A percentile compares a stretch with the other conserved stretches of the same genome.
Conservation (phyloP, 129 eudicot species). For the Tanacetum coccineum region DNA sequence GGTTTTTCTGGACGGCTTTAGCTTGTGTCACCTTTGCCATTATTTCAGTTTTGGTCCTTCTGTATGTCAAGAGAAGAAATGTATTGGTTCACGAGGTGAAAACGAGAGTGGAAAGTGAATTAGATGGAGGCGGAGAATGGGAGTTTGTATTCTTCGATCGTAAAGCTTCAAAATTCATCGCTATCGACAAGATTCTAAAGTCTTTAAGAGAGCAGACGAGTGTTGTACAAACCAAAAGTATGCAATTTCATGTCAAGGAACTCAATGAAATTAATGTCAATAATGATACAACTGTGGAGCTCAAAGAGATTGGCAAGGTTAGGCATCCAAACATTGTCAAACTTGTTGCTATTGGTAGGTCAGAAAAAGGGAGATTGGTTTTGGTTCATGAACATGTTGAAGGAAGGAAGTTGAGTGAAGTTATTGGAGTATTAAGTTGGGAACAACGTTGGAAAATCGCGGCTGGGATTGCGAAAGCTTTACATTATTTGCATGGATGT, state of each 20-base stretch:
- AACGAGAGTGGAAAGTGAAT: conserved; percentile 36
- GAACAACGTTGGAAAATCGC: conserved; percentile 46
- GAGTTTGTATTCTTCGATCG: conserved; percentile 45
- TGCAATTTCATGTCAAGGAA: conserved; percentile 40
- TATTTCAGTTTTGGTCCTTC: conserved; percentile 25
- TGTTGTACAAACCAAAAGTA: conserved; percentile 33
- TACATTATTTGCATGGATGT: conserved; percentile 50
- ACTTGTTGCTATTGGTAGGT: conserved; percentile 46
- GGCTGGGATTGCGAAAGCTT: conserved; percentile 55
- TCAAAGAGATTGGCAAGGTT: conserved; percentile 37
- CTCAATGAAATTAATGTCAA: conserved; percentile 19
- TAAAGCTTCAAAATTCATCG: conserved; percentile 28
- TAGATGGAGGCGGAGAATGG: conserved; percentile 50
- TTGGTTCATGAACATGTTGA: conserved; percentile 56
- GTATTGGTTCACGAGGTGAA: conserved; percentile 8
- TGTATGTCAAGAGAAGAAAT: conserved; percentile 27
- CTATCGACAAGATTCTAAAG: conserved; percentile 39
- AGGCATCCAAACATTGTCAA: conserved; percentile 52
- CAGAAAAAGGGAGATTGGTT: conserved; percentile 44
- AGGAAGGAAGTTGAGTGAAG: conserved; percentile 61
- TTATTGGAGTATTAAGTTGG: conserved; percentile 46
- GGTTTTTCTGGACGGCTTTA: conserved; percentile 34
- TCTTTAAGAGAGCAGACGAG: conserved; percentile 28
- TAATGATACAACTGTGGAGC: conserved; percentile 15
- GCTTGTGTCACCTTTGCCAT: conserved; percentile 22